Conservation (phyloP, 2,329 filamentous ascomycete genomes). For the Ceratocystis destructans region DNA sequence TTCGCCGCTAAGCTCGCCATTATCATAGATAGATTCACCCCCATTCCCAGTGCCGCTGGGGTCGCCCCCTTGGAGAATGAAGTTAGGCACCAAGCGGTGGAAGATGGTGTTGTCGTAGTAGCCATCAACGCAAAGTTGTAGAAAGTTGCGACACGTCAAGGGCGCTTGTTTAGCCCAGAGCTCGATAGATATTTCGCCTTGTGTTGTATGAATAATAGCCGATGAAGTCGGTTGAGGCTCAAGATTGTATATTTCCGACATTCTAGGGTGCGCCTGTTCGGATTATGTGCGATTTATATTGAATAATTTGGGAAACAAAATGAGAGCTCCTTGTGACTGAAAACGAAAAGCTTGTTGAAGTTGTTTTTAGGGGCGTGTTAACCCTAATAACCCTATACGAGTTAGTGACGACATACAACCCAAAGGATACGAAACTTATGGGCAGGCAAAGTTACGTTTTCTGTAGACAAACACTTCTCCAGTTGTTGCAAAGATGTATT, state of each 20-base stretch:
- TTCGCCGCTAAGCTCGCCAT: conserved; percentile 58
- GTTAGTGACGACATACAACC: neutral
- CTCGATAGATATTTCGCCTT: conserved; percentile 79
- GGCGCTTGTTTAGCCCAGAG: conserved; percentile 93
- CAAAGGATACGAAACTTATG: neutral
- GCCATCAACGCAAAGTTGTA: conserved; percentile 85
- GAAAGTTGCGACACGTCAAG: conserved; percentile 82
- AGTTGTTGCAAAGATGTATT: neutral
- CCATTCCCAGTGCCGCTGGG: conserved; percentile 85
- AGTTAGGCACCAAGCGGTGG: conserved; percentile 80
- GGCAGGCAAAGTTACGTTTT: neutral
- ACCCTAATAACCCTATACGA: conserved; percentile 1
- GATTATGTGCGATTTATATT: neutral
- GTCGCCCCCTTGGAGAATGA: conserved; percentile 89
- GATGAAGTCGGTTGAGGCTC: conserved; percentile 85
- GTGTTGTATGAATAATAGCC: conserved; percentile 76
- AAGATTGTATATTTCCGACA: conserved; percentile 87
- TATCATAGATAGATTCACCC: conserved; percentile 83
- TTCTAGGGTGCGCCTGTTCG: conserved; percentile 27
- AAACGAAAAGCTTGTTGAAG: conserved; percentile 4
- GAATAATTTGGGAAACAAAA: too few species aligned
- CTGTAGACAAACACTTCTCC: neutral
- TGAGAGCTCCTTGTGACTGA: neutral
- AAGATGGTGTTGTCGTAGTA: conserved; percentile 93
- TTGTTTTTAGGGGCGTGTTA: neutral